A percentile compares a stretch with the other conserved stretches of the same genome.
Conservation (phyloP, 495 filamentous ascomycete species). For the Annulohypoxylon bovei region DNA sequence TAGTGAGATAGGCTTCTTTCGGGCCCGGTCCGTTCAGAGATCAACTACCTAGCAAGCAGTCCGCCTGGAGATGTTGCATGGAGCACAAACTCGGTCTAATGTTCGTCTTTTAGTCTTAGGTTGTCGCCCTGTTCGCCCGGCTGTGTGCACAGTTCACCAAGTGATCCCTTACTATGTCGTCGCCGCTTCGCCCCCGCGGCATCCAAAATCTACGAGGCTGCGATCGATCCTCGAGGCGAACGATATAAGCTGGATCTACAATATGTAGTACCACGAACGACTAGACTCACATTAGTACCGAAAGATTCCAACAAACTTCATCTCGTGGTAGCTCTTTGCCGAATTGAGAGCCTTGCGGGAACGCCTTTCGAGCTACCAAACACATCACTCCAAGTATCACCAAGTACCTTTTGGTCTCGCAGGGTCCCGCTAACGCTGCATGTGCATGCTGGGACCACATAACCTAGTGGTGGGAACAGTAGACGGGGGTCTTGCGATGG, state of each 20-base stretch:
- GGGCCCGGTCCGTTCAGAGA: constrained; percentile 29
- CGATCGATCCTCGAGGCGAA: constrained; percentile 8
- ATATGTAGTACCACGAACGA: constrained; percentile 6
- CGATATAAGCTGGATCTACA: constrained; percentile 9
- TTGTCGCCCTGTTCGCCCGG: constrained; percentile 14
- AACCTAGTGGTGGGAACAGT: constrained; percentile 41
- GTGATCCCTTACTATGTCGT: constrained; percentile 29
- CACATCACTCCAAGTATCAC: constrained; percentile 43
- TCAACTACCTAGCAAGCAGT: constrained; percentile 8
- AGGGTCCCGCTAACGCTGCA: constrained; percentile 40
- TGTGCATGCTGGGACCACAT: constrained; percentile 43
- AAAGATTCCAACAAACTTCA: constrained; percentile 26
- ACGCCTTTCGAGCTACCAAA: constrained; percentile 23
- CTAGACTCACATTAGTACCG: constrained; percentile 17
- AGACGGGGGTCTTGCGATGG: constrained; percentile 38
- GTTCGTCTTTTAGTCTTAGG: constrained; percentile 17
- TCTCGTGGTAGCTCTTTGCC: constrained; percentile 26
- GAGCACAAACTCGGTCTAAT: constrained; percentile 25
- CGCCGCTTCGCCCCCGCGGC: constrained; percentile 22
- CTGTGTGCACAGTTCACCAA: constrained; percentile 22
- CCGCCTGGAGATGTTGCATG: constrained; percentile 7
- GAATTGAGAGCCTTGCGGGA: constrained; percentile 24
- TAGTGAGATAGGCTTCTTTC: constrained; percentile 33
- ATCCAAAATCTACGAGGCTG: constrained; percentile 20
- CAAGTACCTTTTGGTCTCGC: constrained; percentile 41